Conservation (phyloP, 257 asterid species). For the Solanum ossicruentum region DNA sequence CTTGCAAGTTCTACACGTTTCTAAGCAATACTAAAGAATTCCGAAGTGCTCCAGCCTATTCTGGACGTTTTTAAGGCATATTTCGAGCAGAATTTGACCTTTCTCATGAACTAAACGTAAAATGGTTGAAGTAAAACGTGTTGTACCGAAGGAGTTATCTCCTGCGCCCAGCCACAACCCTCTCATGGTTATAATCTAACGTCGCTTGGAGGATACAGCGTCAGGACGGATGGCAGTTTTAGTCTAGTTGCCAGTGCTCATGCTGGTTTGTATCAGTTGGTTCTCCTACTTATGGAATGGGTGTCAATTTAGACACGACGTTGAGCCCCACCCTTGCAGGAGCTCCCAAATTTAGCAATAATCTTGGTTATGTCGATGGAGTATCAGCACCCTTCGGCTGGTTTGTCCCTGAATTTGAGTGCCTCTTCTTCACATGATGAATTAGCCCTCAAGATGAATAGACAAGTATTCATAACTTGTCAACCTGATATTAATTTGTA, state of each 20-base stretch:
- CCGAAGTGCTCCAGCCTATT: too few relatives aligned
- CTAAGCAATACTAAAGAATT: too few relatives aligned
- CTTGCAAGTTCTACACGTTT: too few relatives aligned
- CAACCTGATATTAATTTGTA: too few relatives aligned
- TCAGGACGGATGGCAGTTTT: slow-evolving; percentile 58
- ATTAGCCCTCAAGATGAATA: too few relatives aligned
- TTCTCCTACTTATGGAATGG: slow-evolving; percentile 46
- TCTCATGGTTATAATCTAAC: slow-evolving; percentile 45
- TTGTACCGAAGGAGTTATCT: slow-evolving; percentile 70
- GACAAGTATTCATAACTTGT: too few relatives aligned
- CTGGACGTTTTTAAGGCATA: too few relatives aligned
- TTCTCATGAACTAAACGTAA: slow-evolving; percentile 72
- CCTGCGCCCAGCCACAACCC: slow-evolving; percentile 55
- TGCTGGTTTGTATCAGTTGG: slow-evolving; percentile 47
- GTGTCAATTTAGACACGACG: slow-evolving; percentile 55
- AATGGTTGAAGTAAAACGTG: slow-evolving; percentile 80
- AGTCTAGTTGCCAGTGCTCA: slow-evolving; percentile 43
- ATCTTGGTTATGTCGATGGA: slow-evolving; percentile 30
- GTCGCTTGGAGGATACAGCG: slow-evolving; percentile 49
- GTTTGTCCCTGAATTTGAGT: too few relatives aligned
- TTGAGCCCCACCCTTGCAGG: slow-evolving; percentile 47
- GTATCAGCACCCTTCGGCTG: too few relatives aligned
- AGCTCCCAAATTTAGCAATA: slow-evolving; percentile 41
- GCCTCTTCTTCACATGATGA: too few relatives aligned
- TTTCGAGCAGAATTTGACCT: too few relatives aligned